Percentiles rank a stretch among this genome's conserved stretches.
Evolutionary conservation across 345 rosid genomes (phyloP).

Genomic region (Ceriops decandra): DNA sequence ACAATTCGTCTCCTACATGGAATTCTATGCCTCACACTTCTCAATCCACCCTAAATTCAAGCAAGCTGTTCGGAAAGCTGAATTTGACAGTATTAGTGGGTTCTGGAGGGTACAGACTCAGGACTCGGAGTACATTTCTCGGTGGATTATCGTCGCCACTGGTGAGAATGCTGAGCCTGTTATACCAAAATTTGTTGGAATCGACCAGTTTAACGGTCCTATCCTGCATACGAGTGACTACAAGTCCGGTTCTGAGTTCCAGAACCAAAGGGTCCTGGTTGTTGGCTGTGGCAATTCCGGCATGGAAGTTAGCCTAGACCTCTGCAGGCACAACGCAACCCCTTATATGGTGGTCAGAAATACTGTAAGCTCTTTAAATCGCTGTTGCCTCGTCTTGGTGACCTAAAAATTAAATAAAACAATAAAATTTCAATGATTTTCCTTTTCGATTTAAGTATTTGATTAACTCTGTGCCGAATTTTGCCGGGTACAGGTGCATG

Average conservation of each 20-base stretch:
- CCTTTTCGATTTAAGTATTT: not conserved
- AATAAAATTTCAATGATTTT: too few species aligned
- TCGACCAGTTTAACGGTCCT: conserved; percentile 42
- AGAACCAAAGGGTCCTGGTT: conserved; percentile 46
- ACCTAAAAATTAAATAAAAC: too few species aligned
- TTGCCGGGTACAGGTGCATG: conserved; percentile 56
- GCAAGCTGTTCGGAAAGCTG: conserved; percentile 52
- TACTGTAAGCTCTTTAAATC: conserved; percentile 30
- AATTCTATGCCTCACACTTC: conserved; percentile 65
- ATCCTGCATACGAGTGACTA: conserved; percentile 55
- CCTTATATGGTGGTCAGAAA: conserved; percentile 59
- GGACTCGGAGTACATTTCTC: conserved; percentile 44
- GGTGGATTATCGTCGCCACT: conserved; percentile 64
- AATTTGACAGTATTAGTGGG: conserved; percentile 45
- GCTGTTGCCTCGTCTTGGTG: too few species aligned
- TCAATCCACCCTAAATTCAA: conserved; percentile 56
- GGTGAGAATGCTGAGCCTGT: conserved; percentile 76
- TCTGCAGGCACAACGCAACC: conserved; percentile 51
- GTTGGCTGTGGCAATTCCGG: conserved; percentile 91
- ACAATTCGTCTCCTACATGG: conserved; percentile 69
- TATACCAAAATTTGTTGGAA: conserved; percentile 45
- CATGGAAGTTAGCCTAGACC: conserved; percentile 59
- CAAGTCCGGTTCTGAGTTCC: conserved; percentile 51
- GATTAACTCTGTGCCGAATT: not conserved
- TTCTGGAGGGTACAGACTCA: conserved; percentile 64